phyloP scores from a whole-genome alignment of 257 asterid genomes.

The Verbascum thapsus region DNA sequence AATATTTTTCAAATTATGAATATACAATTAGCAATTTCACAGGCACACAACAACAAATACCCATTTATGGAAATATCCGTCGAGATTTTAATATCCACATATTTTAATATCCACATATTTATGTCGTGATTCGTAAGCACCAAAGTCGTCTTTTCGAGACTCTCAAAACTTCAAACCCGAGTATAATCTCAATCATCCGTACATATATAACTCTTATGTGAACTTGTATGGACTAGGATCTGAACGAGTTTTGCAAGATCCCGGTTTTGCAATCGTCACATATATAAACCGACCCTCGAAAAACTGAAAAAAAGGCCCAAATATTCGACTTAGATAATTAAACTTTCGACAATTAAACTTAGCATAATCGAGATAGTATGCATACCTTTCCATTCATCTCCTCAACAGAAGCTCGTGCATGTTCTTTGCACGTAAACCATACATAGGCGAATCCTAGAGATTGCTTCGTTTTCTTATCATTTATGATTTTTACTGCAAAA shows the following conservation, averaged over 20 bases:
- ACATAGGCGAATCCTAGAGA: conserved; percentile 59
- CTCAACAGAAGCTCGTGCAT: conserved; percentile 44
- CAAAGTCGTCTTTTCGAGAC: too few species aligned
- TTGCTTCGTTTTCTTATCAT: conserved; percentile 50
- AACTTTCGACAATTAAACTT: not conserved
- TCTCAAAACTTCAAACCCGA: too few species aligned
- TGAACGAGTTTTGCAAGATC: conserved; percentile 44
- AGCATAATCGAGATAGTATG: conserved; percentile 18
- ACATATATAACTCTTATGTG: not conserved
- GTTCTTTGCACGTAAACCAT: conserved; percentile 48
- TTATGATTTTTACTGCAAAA: conserved; percentile 46
- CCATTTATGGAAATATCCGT: too few species aligned
- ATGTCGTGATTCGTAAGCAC: too few species aligned
- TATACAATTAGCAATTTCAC: too few species aligned
- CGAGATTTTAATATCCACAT: too few species aligned
- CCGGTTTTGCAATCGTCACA: conserved; percentile 47
- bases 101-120: too few species aligned
- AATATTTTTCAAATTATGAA: too few species aligned
- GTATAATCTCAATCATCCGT: too few species aligned
- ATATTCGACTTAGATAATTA: conserved; percentile 8
- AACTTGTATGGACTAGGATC: conserved; percentile 44
- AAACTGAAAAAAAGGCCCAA: conserved; percentile 43
- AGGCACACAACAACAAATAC: too few species aligned
- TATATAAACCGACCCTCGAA: conserved; percentile 54
- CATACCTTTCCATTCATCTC: conserved; percentile 59